phyloP scores from a whole-genome alignment of 495 filamentous ascomycete genomes.

The Beverwykella pulmonaria region DNA sequence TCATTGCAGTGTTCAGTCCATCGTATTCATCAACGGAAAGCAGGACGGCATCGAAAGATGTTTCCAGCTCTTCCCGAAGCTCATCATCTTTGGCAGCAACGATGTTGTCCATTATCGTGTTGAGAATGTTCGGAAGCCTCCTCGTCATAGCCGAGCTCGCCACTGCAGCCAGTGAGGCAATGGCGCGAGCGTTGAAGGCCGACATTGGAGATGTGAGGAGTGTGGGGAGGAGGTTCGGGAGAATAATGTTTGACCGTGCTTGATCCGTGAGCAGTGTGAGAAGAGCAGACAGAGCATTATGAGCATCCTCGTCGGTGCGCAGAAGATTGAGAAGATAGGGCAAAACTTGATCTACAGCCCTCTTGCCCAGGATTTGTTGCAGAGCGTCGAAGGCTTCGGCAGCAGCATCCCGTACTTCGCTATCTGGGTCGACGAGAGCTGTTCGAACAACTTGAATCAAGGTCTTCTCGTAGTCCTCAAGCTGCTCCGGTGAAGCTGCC shows the following conservation, averaged over 20 bases:
- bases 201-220: constrained; percentile 88
- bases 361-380: constrained; percentile 91
- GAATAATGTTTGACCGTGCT: constrained; percentile 90
- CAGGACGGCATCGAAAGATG: constrained; percentile 82
- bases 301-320: constrained; percentile 79
- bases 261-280: constrained; percentile 92
- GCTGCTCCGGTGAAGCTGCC: constrained; percentile 83
- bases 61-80: constrained; percentile 71
- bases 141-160: constrained; percentile 87
- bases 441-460: constrained; percentile 92
- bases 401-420: constrained; percentile 90
- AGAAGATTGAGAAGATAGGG: constrained; percentile 88
- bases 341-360: constrained; percentile 88
- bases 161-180: constrained; percentile 90
- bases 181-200: constrained; percentile 87
- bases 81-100: constrained; percentile 75
- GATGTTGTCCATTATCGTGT: constrained; percentile 90
- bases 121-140: constrained; percentile 83
- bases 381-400: constrained; percentile 95
- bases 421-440: constrained; percentile 85
- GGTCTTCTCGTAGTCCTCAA: constrained; percentile 93
- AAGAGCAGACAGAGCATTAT: constrained; percentile 89
- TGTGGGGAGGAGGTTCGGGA: constrained; percentile 93
- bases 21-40: constrained; percentile 94
- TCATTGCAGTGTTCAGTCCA: constrained; percentile 93